Evolutionary conservation across 139 green algal genomes (phyloP).

Genomic region (Auxenochlorella protothecoides): DNA sequence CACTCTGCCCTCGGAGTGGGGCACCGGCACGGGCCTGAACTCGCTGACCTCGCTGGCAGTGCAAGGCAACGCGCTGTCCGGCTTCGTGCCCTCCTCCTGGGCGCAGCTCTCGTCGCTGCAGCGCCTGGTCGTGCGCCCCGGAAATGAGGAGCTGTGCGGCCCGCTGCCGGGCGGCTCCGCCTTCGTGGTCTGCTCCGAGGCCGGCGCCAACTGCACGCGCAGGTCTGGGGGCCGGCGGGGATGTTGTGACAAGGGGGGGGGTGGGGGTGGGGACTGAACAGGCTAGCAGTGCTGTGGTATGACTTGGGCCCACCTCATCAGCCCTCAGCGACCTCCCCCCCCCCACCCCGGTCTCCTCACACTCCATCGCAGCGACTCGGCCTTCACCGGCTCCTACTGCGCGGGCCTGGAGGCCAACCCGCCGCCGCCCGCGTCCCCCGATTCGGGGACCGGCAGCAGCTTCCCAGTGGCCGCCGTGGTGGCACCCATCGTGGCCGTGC

Average conservation of each 20-base stretch:
- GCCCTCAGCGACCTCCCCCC: background rate
- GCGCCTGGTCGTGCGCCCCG: conserved; percentile 11
- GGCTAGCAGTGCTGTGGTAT: background rate
- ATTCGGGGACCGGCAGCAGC: no score
- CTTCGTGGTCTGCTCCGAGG: conserved; percentile 4
- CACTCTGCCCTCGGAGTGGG: conserved; percentile 15
- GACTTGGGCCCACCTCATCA: background rate
- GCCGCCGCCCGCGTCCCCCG: no score
- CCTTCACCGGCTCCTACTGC: no score
- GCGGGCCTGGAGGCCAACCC: no score
- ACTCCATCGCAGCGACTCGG: no score
- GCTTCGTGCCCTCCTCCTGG: conserved; percentile 7
- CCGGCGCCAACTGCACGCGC: no score
- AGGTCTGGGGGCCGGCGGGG: no score
- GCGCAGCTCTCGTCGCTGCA: background rate
- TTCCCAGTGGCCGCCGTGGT: no score
- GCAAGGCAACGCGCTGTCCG: conserved; percentile 8
- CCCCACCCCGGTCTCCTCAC: background rate
- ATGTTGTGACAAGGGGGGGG: no score
- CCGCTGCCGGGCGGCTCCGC: conserved; percentile 1
- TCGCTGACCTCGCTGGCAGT: conserved; percentile 6
- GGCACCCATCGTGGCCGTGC: no score
- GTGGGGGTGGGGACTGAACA: no score
- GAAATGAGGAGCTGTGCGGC: conserved; percentile 18
- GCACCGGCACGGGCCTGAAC: background rate